A percentile compares a stretch with the other conserved stretches of the same genome.
These are phyloP conservation scores for Xylaria scruposa DNA, from an alignment of 495 filamentous ascomycete species.

Conservation along the genomic window DNA sequence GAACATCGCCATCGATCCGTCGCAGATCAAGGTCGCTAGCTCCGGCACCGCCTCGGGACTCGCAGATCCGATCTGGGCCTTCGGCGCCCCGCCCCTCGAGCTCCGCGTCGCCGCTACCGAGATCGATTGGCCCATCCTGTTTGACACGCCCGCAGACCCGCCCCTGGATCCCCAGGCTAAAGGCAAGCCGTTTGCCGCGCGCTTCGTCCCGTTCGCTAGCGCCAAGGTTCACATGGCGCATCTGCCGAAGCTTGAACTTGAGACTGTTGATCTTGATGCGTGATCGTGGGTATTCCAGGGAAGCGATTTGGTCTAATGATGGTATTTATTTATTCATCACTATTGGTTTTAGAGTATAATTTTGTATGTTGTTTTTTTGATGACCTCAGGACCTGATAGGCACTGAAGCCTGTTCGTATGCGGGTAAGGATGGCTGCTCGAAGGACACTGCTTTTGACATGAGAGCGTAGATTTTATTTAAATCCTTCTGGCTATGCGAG, in stretches of 20 bases:
- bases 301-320: background rate
- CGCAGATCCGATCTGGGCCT: slow-evolving; percentile 56
- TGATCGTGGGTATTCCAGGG: background rate
- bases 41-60: slow-evolving; percentile 34
- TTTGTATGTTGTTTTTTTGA: background rate
- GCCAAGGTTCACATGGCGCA: slow-evolving; percentile 67
- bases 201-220: slow-evolving; percentile 61
- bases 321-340: background rate
- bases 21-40: slow-evolving; percentile 40
- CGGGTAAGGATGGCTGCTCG: background rate
- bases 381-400: background rate
- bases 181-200: slow-evolving; percentile 50
- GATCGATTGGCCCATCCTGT: slow-evolving; percentile 59
- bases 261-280: slow-evolving; percentile 30
- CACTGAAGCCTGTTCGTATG: background rate
- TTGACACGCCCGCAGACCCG: slow-evolving; percentile 54
- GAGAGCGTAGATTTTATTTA: background rate
- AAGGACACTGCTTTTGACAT: background rate
- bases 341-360: background rate
- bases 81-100: slow-evolving; percentile 53
- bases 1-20: slow-evolving; percentile 59
- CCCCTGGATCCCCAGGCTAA: slow-evolving; percentile 41
- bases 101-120: slow-evolving; percentile 58
- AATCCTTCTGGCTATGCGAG: background rate
- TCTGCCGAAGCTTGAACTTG: slow-evolving; percentile 49